These are phyloP conservation scores for Solanum appendiculatum DNA, from an alignment of 257 asterid species.

Conservation along the genomic window DNA sequence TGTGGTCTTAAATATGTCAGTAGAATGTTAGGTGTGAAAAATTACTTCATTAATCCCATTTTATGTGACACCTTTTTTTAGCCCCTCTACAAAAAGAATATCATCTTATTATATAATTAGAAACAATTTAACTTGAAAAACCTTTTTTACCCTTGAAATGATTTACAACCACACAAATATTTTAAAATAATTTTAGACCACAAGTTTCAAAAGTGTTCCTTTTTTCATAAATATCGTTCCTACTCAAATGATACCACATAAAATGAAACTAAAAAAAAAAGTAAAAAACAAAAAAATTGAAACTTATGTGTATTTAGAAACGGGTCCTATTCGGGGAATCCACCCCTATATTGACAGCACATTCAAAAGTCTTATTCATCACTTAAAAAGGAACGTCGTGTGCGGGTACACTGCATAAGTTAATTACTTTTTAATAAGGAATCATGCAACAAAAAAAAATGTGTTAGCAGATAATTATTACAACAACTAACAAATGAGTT, in stretches of 20 bases:
- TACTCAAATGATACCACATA: too few relatives aligned
- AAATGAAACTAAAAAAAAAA: too few relatives aligned
- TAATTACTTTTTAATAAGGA: not conserved
- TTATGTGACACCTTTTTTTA: not conserved
- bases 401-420: not conserved
- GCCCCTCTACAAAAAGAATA: too few relatives aligned
- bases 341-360: not conserved
- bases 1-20: not conserved
- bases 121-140: not conserved
- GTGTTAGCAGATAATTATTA: not conserved
- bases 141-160: not conserved
- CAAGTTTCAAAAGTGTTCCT: too few relatives aligned
- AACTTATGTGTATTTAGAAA: not conserved
- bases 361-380: not conserved
- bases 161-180: too few relatives aligned
- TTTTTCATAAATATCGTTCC: not conserved
- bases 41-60: not conserved
- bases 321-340: not conserved
- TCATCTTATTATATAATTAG: too few relatives aligned
- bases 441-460: too few relatives aligned
- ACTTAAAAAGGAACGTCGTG: not conserved
- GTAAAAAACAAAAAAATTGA: not conserved
- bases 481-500: not conserved
- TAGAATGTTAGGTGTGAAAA: not conserved
- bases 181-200: too few relatives aligned